A percentile compares a stretch with the other conserved stretches of the same genome.
Evolutionary conservation across 2,329 filamentous ascomycete genomes (phyloP).

Genomic region (Penicillium sclerotigenum): DNA sequence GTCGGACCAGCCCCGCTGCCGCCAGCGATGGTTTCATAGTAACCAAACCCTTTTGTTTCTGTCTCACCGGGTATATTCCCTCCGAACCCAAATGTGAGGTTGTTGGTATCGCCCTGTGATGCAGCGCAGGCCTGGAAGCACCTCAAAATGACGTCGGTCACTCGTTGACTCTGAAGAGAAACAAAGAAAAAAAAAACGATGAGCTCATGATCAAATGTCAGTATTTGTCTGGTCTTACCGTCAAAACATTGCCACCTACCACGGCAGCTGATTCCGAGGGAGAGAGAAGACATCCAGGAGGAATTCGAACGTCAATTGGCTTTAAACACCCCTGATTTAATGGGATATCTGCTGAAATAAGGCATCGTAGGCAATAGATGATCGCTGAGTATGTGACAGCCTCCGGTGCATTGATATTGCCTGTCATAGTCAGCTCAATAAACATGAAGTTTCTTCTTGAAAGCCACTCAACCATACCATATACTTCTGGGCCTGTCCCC

Average conservation of each 20-base stretch:
- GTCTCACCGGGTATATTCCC: slow-evolving; percentile 17
- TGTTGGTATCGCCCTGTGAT: slow-evolving; percentile 73
- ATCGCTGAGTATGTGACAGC: slow-evolving; percentile 77
- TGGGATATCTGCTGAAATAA: slow-evolving; percentile 74
- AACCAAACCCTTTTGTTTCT: slow-evolving; percentile 56
- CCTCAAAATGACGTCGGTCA: slow-evolving; percentile 66
- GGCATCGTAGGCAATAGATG: slow-evolving; percentile 73
- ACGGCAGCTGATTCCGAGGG: slow-evolving; percentile 72
- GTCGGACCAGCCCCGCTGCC: slow-evolving; percentile 69
- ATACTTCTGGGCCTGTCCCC: slow-evolving; percentile 71
- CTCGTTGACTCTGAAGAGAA: slow-evolving; percentile 20
- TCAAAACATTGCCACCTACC: slow-evolving; percentile 76
- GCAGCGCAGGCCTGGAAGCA: slow-evolving; percentile 74
- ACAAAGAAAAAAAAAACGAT: neutral
- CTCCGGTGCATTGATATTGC: slow-evolving; percentile 72
- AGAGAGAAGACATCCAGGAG: slow-evolving; percentile 66
- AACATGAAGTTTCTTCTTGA: neutral
- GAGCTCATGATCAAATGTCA: neutral
- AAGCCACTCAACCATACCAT: slow-evolving; percentile 10
- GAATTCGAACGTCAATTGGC: slow-evolving; percentile 69
- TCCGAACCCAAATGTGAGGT: slow-evolving; percentile 42
- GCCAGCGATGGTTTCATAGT: slow-evolving; percentile 80
- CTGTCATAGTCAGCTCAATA: slow-evolving; percentile 27
- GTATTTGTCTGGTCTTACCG: slow-evolving; percentile 52
- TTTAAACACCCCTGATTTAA: slow-evolving; percentile 78